Base-by-base conservation (phyloP, 805 yeast species). In the Wickerhamiella musiphila region DNA sequence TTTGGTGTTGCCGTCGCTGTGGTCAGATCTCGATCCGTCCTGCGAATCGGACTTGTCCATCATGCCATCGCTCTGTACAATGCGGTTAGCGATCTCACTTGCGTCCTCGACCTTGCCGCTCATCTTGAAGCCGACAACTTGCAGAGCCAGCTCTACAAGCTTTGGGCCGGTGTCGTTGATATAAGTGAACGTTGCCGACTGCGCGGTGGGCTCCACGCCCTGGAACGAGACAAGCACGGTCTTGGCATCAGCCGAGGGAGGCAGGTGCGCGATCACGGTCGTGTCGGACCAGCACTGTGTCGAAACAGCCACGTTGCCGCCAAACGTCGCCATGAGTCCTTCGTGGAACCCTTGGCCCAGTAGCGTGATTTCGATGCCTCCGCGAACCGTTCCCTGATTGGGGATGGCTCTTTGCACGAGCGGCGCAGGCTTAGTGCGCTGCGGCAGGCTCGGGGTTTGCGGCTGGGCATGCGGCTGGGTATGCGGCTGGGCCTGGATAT, bases 221-320 rank as follows among this genome's bases (percentile, higher is more conserved):
- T 67, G 34, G 68, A 90, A 76, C n/a, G 84, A 68, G 3, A 90
- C 95, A 35, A 78, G 61, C 2, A 90, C 98, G 42, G 84, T 93
- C 0, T 96, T 96, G 0, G 94, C 76, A 36, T 68, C 70, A 8
- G 75, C 56, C 1, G 95, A 79, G 3, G 98, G 95, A 3, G 98
- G 98, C 31, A 90, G 60, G 46, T 78, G 82, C 0, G 96, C 82
- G 2, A 90, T 93, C 33, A 90, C 78, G 0, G 98, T 90, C 2
- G 90, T 67, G 24, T 78, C 90, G 29, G 92, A 79, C 98, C 98
- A 90, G 54, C 93, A 84, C 48, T 83, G 94, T 1, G 95, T 82
- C 3, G 90, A 77, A 9, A 48, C 42, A 2, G 62, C 54, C 9
- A 42, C 39, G 29, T 41, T 39, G 9, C 56, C 71, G 21, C 98